These are phyloP conservation scores for Kwoniella shandongensis DNA, from an alignment of 768 basidiomycete genomes.

Conservation along the genomic window DNA sequence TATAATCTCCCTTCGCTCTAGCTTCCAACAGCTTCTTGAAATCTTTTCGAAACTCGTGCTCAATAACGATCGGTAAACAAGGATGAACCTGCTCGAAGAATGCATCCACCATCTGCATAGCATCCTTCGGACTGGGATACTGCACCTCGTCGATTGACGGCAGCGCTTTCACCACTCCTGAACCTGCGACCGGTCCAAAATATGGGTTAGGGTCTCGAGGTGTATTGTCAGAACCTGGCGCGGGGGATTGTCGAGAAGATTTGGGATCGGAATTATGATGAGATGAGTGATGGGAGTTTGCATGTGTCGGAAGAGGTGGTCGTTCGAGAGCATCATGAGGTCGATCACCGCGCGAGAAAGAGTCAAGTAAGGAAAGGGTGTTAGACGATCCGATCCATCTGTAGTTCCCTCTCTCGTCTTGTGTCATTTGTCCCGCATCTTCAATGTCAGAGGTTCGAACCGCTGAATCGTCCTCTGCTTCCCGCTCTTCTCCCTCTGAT, in stretches of 20 bases:
- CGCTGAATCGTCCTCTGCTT: conserved; percentile 11
- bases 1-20: conserved; percentile 18
- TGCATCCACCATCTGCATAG: conserved; percentile 64
- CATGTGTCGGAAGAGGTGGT: conserved; percentile 23
- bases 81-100: conserved; percentile 87
- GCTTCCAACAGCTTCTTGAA: conserved; percentile 72
- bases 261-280: conserved; percentile 4
- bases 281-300: neutral
- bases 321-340: conserved; percentile 31
- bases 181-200: conserved; percentile 46
- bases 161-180: conserved; percentile 46
- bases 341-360: conserved; percentile 53
- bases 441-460: conserved; percentile 9
- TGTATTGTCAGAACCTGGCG: conserved; percentile 8
- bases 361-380: conserved; percentile 43
- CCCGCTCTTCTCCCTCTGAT: conserved; percentile 11
- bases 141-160: conserved; percentile 42
- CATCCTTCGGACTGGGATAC: conserved; percentile 30
- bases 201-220: conserved; percentile 32
- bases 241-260: conserved; percentile 15
- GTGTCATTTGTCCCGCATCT: conserved; percentile 43
- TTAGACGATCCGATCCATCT: conserved; percentile 48
- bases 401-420: conserved; percentile 46
- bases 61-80: conserved; percentile 81
- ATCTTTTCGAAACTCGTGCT: conserved; percentile 72